These are phyloP conservation scores for Zizania palustris DNA, from an alignment of 202 grass and related monocot species.

Conservation along the genomic window DNA sequence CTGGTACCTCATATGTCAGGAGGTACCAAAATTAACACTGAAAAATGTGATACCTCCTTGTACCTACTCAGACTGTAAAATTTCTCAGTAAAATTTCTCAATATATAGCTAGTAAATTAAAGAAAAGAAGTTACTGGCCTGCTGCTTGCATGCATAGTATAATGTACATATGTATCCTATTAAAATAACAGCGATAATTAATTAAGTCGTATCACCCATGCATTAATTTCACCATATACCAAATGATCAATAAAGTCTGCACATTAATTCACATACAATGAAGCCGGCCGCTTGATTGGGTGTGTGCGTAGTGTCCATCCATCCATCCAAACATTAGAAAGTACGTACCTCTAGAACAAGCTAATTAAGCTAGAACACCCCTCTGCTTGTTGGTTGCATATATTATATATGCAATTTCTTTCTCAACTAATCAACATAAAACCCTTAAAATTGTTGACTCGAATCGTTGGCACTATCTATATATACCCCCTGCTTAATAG, in stretches of 20 bases:
- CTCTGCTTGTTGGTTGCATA: slow-evolving; percentile 11
- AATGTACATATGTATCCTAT: neutral
- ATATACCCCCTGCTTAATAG: neutral
- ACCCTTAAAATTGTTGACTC: neutral
- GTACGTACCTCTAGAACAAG: neutral
- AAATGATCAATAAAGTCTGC: slow-evolving; percentile 31
- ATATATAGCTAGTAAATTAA: neutral
- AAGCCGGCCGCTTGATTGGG: slow-evolving; percentile 45
- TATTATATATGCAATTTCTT: neutral
- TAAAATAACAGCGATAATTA: slow-evolving; percentile 6
- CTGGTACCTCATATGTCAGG: too few species aligned
- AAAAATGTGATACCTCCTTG: too few species aligned
- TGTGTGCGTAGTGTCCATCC: neutral
- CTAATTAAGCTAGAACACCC: neutral
- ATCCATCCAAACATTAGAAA: slow-evolving; percentile 41
- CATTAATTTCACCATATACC: slow-evolving; percentile 40
- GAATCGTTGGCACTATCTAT: neutral
- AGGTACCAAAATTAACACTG: too few species aligned
- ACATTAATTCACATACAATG: slow-evolving; percentile 46
- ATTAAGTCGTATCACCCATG: slow-evolving; percentile 40
- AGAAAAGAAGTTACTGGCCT: neutral
- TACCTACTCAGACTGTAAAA: too few species aligned
- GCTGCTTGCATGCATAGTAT: neutral
- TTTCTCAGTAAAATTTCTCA: too few species aligned
- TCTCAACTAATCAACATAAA: neutral